Percentiles rank a stretch among this genome's conserved stretches.
phyloP scores from a whole-genome alignment of 1,284 basidiomycete species.

The Chiua sp. region DNA sequence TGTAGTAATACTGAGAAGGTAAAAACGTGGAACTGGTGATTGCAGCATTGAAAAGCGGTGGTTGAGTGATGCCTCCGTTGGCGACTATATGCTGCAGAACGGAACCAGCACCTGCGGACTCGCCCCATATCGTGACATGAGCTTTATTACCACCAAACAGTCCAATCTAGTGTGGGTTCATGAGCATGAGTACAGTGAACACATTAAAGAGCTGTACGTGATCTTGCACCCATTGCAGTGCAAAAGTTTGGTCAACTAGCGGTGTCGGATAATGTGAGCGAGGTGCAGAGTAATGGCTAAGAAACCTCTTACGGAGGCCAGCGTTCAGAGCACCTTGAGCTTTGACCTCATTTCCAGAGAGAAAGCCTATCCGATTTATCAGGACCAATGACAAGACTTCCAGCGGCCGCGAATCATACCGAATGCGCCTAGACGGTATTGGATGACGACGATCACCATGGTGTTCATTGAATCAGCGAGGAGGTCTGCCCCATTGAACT shows the following conservation, averaged over 20 bases:
- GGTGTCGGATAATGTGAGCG: neutral
- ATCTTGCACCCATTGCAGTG: constrained; percentile 38
- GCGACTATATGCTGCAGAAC: constrained; percentile 28
- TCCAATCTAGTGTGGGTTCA: constrained; percentile 20
- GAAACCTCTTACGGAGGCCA: constrained; percentile 32
- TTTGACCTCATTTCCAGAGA: constrained; percentile 33
- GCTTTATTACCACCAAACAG: constrained; percentile 33
- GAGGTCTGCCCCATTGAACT: constrained; percentile 22
- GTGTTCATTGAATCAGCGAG: constrained; percentile 28
- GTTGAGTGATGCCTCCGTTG: constrained; percentile 21
- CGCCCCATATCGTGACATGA: constrained; percentile 37
- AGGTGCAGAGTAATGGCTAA: neutral
- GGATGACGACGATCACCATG: constrained; percentile 43
- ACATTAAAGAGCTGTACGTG: constrained; percentile 18
- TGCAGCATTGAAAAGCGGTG: constrained; percentile 27
- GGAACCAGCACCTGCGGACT: constrained; percentile 28
- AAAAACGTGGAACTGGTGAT: constrained; percentile 33
- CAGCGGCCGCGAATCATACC: constrained; percentile 31
- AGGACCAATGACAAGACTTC: neutral
- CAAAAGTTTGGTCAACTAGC: constrained; percentile 36
- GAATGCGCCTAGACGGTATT: constrained; percentile 50
- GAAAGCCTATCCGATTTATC: constrained; percentile 28
- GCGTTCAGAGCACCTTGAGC: constrained; percentile 35
- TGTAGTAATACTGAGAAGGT: constrained; percentile 35
- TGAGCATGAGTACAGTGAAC: neutral